phyloP scores from a whole-genome alignment of 768 basidiomycete species.

The Pisolithus tinctorius region DNA sequence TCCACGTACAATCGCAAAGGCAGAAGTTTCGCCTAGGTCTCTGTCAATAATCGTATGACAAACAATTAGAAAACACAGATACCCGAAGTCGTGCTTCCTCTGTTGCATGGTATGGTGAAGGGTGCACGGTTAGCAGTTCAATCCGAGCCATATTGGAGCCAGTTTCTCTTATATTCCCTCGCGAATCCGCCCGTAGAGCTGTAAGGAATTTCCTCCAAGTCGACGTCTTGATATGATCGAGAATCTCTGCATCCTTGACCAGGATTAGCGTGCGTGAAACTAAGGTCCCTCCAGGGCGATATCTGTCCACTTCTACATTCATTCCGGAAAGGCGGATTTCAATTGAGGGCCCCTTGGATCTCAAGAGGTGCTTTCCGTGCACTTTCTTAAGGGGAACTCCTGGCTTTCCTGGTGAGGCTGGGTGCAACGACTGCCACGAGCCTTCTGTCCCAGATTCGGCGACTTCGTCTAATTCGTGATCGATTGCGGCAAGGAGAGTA shows the following conservation, averaged over 20 bases:
- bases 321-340: constrained; percentile 72
- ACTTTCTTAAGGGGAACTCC: constrained; percentile 32
- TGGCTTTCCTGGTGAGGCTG: constrained; percentile 38
- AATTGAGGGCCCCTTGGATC: constrained; percentile 75
- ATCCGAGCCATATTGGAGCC: constrained; percentile 91
- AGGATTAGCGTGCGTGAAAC: constrained; percentile 64
- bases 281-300: constrained; percentile 44
- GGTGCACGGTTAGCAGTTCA: constrained; percentile 69
- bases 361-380: constrained; percentile 54
- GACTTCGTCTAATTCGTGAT: constrained; percentile 80
- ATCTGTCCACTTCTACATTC: constrained; percentile 61
- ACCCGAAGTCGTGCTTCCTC: constrained; percentile 76
- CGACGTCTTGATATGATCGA: constrained; percentile 97
- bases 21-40: constrained; percentile 71
- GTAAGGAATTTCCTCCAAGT: constrained; percentile 99
- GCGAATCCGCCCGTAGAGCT: constrained; percentile 73
- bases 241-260: constrained; percentile 73
- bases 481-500: constrained; percentile 83
- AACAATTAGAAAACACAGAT: constrained; percentile 1
- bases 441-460: constrained; percentile 69
- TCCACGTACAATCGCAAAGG: constrained; percentile 93
- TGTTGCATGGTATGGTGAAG: constrained; percentile 56
- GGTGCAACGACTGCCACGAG: constrained; percentile 85
- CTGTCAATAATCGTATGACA: not conserved
- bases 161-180: constrained; percentile 85